These are phyloP conservation scores for Cladosporium colombiae DNA, from an alignment of 2,329 filamentous ascomycete species.

Conservation along the genomic window DNA sequence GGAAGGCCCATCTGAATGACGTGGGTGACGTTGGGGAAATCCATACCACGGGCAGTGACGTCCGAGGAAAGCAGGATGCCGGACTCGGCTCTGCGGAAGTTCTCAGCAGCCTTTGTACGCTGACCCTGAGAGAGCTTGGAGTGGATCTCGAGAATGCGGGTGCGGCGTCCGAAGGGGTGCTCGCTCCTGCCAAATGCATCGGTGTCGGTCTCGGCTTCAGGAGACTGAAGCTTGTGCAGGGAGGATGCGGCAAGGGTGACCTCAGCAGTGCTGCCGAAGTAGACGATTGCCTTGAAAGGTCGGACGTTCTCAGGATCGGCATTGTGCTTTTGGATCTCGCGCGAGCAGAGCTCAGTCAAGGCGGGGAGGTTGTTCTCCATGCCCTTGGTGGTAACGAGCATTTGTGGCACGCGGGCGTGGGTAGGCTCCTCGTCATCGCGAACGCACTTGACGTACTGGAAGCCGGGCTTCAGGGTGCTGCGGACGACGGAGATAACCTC, in stretches of 20 bases:
- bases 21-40: slow-evolving; percentile 55
- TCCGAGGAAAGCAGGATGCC: slow-evolving; percentile 57
- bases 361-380: slow-evolving; percentile 77
- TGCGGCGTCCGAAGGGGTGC: slow-evolving; percentile 23
- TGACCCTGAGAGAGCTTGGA: slow-evolving; percentile 70
- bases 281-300: slow-evolving; percentile 96
- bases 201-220: slow-evolving; percentile 23
- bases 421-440: slow-evolving; percentile 78
- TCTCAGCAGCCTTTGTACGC: slow-evolving; percentile 70
- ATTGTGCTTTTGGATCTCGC: slow-evolving; percentile 53
- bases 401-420: slow-evolving; percentile 81
- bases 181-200: slow-evolving; percentile 30
- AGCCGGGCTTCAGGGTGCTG: slow-evolving; percentile 75
- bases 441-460: slow-evolving; percentile 90
- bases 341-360: slow-evolving; percentile 72
- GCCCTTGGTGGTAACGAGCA: slow-evolving; percentile 65
- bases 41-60: slow-evolving; percentile 55
- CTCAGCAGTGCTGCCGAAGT: slow-evolving; percentile 77
- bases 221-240: slow-evolving; percentile 51
- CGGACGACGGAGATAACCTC: slow-evolving; percentile 80
- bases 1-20: slow-evolving; percentile 55
- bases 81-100: slow-evolving; percentile 65
- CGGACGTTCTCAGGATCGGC: slow-evolving; percentile 43
- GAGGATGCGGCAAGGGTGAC: slow-evolving; percentile 65
- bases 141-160: slow-evolving; percentile 67